Evolutionary conservation across 257 asterid genomes (phyloP).

Genomic region (Nicotiana paniculata): DNA sequence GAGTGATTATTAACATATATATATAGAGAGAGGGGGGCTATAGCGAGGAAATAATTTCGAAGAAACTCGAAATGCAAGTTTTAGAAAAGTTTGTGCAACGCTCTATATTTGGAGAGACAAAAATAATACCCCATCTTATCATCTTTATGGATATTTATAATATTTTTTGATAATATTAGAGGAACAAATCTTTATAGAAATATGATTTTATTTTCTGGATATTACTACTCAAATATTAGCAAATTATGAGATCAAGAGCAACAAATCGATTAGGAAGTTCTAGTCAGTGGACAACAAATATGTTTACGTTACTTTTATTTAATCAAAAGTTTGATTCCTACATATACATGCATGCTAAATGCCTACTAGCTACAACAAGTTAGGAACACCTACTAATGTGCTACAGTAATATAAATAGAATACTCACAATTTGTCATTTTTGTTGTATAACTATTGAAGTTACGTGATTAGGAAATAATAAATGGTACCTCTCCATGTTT

Average conservation of each 20-base stretch:
- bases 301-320: not conserved
- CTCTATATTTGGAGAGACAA: not conserved
- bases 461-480: not conserved
- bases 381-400: not conserved
- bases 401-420: not conserved
- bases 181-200: not conserved
- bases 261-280: not conserved
- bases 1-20: not conserved
- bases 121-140: not conserved
- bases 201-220: not conserved
- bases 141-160: not conserved
- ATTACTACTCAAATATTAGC: not conserved
- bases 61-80: not conserved
- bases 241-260: not conserved
- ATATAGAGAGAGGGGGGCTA: no score
- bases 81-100: not conserved
- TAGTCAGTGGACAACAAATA: not conserved
- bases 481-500: not conserved
- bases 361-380: not conserved
- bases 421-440: not conserved
- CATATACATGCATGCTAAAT: no score
- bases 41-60: not conserved
- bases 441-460: not conserved
- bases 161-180: not conserved
- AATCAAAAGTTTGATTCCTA: not conserved